Evolutionary conservation across 2,329 filamentous ascomycete genomes (phyloP), one percentile per base, ranked within the genome.

Genomic region (Pestalotiopsis sp.): DNA sequence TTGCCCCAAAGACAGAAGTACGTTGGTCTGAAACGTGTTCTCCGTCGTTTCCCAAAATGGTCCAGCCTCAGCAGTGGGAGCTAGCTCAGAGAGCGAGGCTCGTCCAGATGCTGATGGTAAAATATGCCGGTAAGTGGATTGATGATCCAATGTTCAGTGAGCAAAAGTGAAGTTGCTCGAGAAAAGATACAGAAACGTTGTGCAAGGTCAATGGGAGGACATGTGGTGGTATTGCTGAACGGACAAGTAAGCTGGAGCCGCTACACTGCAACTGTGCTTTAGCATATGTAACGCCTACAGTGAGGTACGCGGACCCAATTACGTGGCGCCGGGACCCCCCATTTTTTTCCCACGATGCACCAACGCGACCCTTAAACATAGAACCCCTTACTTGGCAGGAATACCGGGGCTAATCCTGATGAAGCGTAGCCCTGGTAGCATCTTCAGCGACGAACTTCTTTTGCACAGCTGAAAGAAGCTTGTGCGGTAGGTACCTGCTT

Each of bases 11-110:
- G 45, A 36, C 31, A 62, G 59, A 40, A 62, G 25, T 25, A 36
- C 49, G 23, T 56, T 56, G 41, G 23, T 23, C 63, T 66, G 63
- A 66, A 66, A 66, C 63, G 63, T 66, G 63, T 66, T 66, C 63
- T 66, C 63, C 25, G 60, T 36, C 9, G 36, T 40, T n/a, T 14
- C 45, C 45, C 45, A 52, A 52, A 23, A 52, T 20, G 45, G 45
- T 52, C 3, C 45, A 23, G 45, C 45, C 45, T 52, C 17, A 52
- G 45, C 45, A 52, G 17, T 52, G 45, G 45, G 6, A 52, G 45
- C 45, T 52, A 52, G 45, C 45, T 52, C 6, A 52, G 45, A 52
- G 9, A n/a, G 7, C 9, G 45, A 7, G 20, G 17, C 45, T 52
- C 45, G 45, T 52, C 45, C 45, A n/a, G 45, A 9, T 9, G 7